phyloP scores from a whole-genome alignment of 139 green algal genomes.

The Coelastrella sp. region DNA sequence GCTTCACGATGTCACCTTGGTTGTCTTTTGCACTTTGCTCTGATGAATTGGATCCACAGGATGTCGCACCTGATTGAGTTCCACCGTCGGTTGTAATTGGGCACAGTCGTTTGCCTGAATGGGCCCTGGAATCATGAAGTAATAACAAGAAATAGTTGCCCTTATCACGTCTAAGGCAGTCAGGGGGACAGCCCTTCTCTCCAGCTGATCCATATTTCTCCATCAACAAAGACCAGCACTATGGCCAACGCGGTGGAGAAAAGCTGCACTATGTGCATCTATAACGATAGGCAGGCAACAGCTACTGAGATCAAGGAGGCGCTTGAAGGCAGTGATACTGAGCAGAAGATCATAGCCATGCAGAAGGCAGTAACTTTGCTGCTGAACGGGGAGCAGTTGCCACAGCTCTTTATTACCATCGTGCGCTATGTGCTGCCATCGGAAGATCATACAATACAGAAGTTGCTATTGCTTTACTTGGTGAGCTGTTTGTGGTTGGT shows the following conservation, averaged over 20 bases:
- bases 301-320: constrained; percentile 94
- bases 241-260: constrained; percentile 82
- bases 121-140: background rate
- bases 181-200: background rate
- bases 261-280: constrained; percentile 95
- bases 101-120: background rate
- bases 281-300: constrained; percentile 84
- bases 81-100: background rate
- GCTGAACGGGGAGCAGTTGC: constrained; percentile 95
- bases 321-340: constrained; percentile 88
- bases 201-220: background rate
- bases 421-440: constrained; percentile 98
- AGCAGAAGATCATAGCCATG: constrained; percentile 92
- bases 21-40: no score
- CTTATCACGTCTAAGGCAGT: background rate
- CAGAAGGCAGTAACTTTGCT: constrained; percentile 96
- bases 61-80: background rate
- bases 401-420: constrained; percentile 98
- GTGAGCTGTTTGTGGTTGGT: no score
- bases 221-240: background rate
- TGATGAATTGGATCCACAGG: background rate
- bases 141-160: background rate
- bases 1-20: no score
- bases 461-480: constrained; percentile 98
- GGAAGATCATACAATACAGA: constrained; percentile 98